Evolutionary conservation across 768 basidiomycete genomes (phyloP), one percentile per base, ranked within the genome.

Genomic region (Lentinula aciculospora): DNA sequence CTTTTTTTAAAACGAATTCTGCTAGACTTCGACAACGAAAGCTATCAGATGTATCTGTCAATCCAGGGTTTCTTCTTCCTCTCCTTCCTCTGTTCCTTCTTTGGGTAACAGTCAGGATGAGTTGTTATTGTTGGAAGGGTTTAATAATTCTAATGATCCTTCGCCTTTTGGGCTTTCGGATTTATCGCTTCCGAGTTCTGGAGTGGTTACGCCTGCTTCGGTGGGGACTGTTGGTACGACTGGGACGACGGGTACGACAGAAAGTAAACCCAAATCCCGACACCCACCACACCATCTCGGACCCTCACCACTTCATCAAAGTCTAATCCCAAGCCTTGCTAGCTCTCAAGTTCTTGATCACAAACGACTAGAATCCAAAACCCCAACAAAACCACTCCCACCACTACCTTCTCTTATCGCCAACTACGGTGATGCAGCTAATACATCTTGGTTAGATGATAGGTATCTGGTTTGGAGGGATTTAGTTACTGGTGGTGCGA

Each of bases 361-460:
- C n/a, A n/a, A n/a, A n/a, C n/a, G n/a, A n/a, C n/a, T n/a, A n/a
- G n/a, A n/a, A n/a, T n/a, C n/a, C n/a, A n/a, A n/a, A n/a, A n/a
- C n/a, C 45, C 23, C 45, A 25, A 25, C 45, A 46, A 46, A 46
- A 46, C 45, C 13, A 8, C 19, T 23, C n/a, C 44, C 46, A 13
- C 56, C 56, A 0, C 19, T 57, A 2, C 34, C 42, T 2, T 19
- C 46, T 0, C 25, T 57, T 0, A 57, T 57, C 21, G 56, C 56
- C 2, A 57, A 57, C 34, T 57, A 57, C 36, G 56, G 56, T 3
- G 56, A 57, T 36, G 56, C 56, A 9, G 44, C 56, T 2, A 57
- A 57, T 27, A 57, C 56, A 15, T 57, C 56, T 7, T 46, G 45
- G 44, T 25, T 57, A 5, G 56, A 57, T 37, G 56, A 57, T 34